Conservation (phyloP, 768 basidiomycete species). For the Termitomyces sp. region DNA sequence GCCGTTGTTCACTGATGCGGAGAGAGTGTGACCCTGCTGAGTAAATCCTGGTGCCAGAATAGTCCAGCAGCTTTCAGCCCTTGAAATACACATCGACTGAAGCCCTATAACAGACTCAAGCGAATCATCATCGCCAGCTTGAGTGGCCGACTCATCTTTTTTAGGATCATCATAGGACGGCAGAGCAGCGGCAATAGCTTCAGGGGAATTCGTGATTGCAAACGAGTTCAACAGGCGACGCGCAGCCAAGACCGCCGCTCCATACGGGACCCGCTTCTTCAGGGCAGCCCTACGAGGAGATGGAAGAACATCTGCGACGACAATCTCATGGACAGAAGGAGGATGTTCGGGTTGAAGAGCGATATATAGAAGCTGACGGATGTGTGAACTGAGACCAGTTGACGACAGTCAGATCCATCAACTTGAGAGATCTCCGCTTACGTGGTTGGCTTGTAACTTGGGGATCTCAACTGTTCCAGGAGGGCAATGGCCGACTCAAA, state of each 20-base stretch:
- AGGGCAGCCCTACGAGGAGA: conserved; percentile 48
- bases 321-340: conserved; percentile 19
- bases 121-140: conserved; percentile 23
- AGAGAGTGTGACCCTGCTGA: conserved; percentile 25
- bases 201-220: conserved; percentile 50
- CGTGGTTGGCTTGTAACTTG: conserved; percentile 54
- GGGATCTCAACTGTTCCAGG: conserved; percentile 57
- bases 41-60: conserved; percentile 53
- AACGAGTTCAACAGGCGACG: conserved; percentile 52
- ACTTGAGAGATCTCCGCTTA: conserved; percentile 27
- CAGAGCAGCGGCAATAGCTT: conserved; percentile 46
- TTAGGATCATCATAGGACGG: conserved; percentile 38
- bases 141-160: conserved; percentile 11
- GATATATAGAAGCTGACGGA: conserved; percentile 67
- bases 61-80: conserved; percentile 57
- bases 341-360: conserved; percentile 52
- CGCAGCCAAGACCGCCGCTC: conserved; percentile 43
- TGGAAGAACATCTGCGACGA: conserved; percentile 21
- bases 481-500: conserved; percentile 63
- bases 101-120: conserved; percentile 55
- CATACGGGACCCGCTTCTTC: conserved; percentile 34
- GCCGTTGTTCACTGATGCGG: conserved; percentile 28
- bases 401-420: not conserved
- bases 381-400: conserved; percentile 41
- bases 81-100: conserved; percentile 47